A percentile compares a stretch with the other conserved stretches of the same genome.
Evolutionary conservation across 805 yeast genomes (phyloP).

Genomic region (Babjeviella inositovora): DNA sequence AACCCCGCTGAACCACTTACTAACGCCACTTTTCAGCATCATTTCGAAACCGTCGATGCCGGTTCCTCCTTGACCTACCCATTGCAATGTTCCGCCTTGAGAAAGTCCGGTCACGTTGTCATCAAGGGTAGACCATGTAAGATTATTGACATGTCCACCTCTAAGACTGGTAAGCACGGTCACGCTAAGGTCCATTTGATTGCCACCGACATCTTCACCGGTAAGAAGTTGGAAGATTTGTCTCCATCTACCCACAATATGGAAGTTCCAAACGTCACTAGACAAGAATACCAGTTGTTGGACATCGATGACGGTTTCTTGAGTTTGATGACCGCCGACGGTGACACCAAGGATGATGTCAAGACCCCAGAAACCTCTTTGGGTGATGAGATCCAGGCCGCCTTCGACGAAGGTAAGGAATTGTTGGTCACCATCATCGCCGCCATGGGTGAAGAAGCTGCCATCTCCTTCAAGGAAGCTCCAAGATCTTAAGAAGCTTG

Average conservation of each 20-base stretch:
- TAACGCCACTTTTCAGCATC: slow-evolving; percentile 36
- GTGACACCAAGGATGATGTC: slow-evolving; percentile 99
- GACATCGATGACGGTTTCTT: slow-evolving; percentile 98
- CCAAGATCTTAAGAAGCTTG: slow-evolving; percentile 37
- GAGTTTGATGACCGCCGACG: slow-evolving; percentile 90
- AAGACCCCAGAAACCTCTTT: slow-evolving; percentile 96
- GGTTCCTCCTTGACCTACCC: slow-evolving; percentile 98
- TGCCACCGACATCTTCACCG: slow-evolving; percentile 97
- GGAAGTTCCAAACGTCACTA: slow-evolving; percentile 97
- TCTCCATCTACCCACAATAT: slow-evolving; percentile 99
- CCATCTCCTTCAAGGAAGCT: slow-evolving; percentile 96
- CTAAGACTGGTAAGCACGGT: slow-evolving; percentile 99
- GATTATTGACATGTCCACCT: slow-evolving; percentile 99
- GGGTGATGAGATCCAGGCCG: slow-evolving; percentile 84
- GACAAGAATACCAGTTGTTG: slow-evolving; percentile 93
- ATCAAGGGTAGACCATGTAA: slow-evolving; percentile 99
- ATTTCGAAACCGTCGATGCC: slow-evolving; percentile 96
- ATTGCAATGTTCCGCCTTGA: slow-evolving; percentile 98
- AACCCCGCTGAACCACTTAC: not conserved
- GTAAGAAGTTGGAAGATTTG: slow-evolving; percentile 98
- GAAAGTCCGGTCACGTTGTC: slow-evolving; percentile 98
- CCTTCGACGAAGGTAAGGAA: slow-evolving; percentile 97
- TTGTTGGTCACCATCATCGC: slow-evolving; percentile 90
- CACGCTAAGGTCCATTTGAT: slow-evolving; percentile 99
- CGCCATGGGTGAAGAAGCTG: slow-evolving; percentile 99